Evolutionary conservation across 2,329 filamentous ascomycete genomes (phyloP).

Genomic region (Scytalidium lignicola): DNA sequence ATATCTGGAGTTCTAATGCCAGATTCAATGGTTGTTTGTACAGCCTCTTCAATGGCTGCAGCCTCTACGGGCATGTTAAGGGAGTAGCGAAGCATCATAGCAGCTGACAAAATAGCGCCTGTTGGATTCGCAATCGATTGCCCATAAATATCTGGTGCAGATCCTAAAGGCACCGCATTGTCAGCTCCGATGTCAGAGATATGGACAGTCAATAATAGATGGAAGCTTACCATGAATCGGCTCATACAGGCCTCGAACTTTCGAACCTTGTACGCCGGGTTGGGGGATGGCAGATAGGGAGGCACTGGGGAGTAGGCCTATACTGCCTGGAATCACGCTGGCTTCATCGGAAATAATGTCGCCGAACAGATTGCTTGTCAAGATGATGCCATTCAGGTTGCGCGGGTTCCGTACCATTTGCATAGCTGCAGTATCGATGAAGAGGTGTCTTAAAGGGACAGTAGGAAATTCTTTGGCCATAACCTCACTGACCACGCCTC

Average conservation of each 20-base stretch:
- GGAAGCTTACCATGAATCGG: conserved; percentile 55
- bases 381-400: conserved; percentile 18
- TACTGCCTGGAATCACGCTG: conserved; percentile 10
- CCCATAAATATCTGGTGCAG: conserved; percentile 50
- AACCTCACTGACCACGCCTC: conserved; percentile 11
- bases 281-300: conserved; percentile 31
- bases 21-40: conserved; percentile 45
- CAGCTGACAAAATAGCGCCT: conserved; percentile 50
- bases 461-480: conserved; percentile 17
- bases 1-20: conserved; percentile 46
- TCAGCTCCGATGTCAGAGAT: too few relatives aligned
- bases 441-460: conserved; percentile 13
- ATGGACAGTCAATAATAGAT: too few relatives aligned
- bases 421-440: conserved; percentile 20
- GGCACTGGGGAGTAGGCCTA: conserved; percentile 1
- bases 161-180: too few relatives aligned
- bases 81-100: conserved; percentile 49
- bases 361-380: conserved; percentile 21
- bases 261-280: conserved; percentile 34
- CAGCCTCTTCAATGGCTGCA: conserved; percentile 40
- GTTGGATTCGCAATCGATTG: conserved; percentile 51
- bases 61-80: conserved; percentile 46
- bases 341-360: conserved; percentile 23
- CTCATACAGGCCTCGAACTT: conserved; percentile 53
- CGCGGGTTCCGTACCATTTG: conserved; percentile 13